Evolutionary conservation across 2,329 filamentous ascomycete species (phyloP), one percentile per base, ranked within the genome.

Genomic region (Aspergillus ruber): DNA sequence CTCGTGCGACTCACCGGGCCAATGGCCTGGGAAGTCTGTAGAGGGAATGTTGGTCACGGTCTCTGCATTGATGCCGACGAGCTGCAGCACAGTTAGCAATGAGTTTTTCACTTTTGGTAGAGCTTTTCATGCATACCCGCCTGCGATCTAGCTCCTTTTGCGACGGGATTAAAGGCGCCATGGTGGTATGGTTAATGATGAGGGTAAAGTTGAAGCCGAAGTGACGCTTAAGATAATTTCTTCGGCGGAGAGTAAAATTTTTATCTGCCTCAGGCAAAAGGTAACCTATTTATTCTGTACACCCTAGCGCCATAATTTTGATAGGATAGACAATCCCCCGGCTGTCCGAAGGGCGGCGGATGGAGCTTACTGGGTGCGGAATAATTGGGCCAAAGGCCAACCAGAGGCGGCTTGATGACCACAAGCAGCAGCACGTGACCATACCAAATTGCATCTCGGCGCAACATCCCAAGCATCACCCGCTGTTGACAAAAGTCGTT

Each of bases 1-100:
- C 44, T 80, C 77, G 63, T 89, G 79, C 70, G 94, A 86, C 74
- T 97, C 93, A 58, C 88, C 88, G 3, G 88, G 86, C 74, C 85
- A 93, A 69, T 95, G 89, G 56, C 86, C 86, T 13, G 94, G 94
- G 67, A 91, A 95, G 66, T 97, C 91, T 60, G 84, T 95, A 42
- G 90, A 93, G 52, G 85, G 80, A 59, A 91, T 86, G 73, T 97
- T 83, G 58, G 86, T 87, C 62, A 98, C 86, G 18, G 88, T 96
- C 72, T 98, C 93, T 57, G 83, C 77, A 69, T 93, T 88, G 72
- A 98, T 84, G 58, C 85, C 83, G 62, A 98, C 84, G 59, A 88
- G 85, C 87, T 95, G 60, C 44, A 49, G 21, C 43, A 18, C 15
- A 43, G 40, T 58, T 54, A 59, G 56, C 18, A 23, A 47, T 53